These are phyloP conservation scores for Uromyces viciae-fabae DNA, from an alignment of 1,284 basidiomycete species.

Conservation along the genomic window DNA sequence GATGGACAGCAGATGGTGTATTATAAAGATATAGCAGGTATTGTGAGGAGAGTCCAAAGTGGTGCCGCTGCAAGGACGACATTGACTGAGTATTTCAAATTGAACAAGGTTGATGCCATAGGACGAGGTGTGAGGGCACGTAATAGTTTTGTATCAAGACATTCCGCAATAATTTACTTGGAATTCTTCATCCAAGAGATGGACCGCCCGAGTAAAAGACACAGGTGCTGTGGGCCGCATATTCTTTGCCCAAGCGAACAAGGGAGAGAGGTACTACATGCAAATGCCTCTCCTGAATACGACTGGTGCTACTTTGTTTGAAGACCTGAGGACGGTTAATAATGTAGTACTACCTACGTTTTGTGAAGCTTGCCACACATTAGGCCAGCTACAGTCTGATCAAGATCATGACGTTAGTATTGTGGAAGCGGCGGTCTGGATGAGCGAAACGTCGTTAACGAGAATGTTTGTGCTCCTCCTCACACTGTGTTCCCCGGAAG, in stretches of 20 bases:
- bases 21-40: not conserved
- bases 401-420: not conserved
- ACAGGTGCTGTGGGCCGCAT: not conserved
- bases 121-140: not conserved
- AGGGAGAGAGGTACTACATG: slow-evolving; percentile 11
- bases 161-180: slow-evolving; percentile 3
- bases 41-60: not conserved
- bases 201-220: not conserved
- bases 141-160: not conserved
- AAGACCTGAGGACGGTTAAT: not conserved
- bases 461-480: not conserved
- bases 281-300: not conserved
- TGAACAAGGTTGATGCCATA: not conserved
- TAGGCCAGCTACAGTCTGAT: not conserved
- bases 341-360: not conserved
- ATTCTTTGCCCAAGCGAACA: not conserved
- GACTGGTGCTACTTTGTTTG: not conserved
- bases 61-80: not conserved
- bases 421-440: not conserved
- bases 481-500: not conserved
- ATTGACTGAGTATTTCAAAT: not conserved
- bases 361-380: not conserved
- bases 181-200: not conserved
- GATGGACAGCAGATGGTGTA: not conserved
- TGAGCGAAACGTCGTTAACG: not conserved